Conservation (phyloP, 2,329 filamentous ascomycete genomes). For the Ceratocystis cubensis region DNA sequence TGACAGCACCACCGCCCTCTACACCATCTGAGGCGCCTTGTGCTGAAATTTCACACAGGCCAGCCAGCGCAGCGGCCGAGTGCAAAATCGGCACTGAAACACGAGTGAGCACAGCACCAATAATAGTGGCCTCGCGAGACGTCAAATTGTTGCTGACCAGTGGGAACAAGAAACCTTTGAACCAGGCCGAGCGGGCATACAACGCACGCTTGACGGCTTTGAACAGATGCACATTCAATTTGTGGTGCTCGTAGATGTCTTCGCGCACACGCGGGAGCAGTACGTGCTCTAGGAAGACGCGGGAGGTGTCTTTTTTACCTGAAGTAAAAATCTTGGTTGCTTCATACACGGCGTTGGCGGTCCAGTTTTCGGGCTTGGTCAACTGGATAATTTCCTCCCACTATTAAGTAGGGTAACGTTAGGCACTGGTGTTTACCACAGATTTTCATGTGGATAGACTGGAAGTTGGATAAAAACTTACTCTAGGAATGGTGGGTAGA, state of each 20-base stretch:
- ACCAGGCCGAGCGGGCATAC: conserved; percentile 91
- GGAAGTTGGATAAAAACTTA: conserved; percentile 8
- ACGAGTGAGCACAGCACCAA: conserved; percentile 71
- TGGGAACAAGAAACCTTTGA: conserved; percentile 91
- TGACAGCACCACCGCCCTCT: conserved; percentile 81
- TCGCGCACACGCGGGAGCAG: conserved; percentile 83
- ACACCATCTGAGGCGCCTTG: conserved; percentile 73
- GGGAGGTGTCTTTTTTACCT: conserved; percentile 63
- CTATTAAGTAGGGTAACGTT: conserved; percentile 28
- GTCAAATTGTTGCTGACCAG: conserved; percentile 79
- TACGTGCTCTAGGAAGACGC: conserved; percentile 75
- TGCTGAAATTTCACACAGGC: conserved; percentile 85
- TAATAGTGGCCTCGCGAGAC: conserved; percentile 79
- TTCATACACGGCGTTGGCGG: conserved; percentile 69
- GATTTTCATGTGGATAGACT: too few species aligned
- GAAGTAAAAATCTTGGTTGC: conserved; percentile 89
- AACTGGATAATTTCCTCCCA: conserved; percentile 82
- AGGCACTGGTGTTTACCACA: not conserved
- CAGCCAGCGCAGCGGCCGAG: conserved; percentile 80
- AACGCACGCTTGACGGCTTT: conserved; percentile 82
- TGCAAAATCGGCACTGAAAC: conserved; percentile 84
- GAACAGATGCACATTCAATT: conserved; percentile 91
- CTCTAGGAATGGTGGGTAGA: conserved; percentile 64
- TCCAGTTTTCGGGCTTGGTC: conserved; percentile 64
- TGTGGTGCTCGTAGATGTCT: conserved; percentile 87